phyloP scores from a whole-genome alignment of 805 yeast genomes.

The Candida ficus region DNA sequence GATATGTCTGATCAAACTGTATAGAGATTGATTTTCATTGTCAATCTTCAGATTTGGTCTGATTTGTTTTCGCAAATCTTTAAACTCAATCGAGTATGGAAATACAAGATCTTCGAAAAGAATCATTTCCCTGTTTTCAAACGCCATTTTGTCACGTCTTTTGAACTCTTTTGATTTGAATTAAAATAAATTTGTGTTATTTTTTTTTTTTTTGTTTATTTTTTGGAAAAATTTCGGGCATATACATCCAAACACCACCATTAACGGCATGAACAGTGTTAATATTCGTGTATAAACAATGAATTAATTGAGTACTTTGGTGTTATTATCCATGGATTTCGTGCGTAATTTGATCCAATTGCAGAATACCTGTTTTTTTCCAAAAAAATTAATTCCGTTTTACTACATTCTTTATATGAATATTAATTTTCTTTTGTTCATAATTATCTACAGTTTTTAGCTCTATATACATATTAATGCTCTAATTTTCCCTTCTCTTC shows the following conservation, averaged over 20 bases:
- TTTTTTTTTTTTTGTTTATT: background rate
- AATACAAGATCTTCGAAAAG: slow-evolving; percentile 14
- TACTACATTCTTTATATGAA: background rate
- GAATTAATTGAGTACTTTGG: too few species aligned
- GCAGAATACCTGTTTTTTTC: too few species aligned
- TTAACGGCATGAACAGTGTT: too few species aligned
- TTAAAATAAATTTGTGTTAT: background rate
- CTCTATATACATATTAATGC: slow-evolving; percentile 1
- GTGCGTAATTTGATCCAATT: too few species aligned
- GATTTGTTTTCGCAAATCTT: slow-evolving; percentile 11
- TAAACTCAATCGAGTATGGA: slow-evolving; percentile 21
- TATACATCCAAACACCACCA: too few species aligned
- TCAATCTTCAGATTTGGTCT: slow-evolving; percentile 19
- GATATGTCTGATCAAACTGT: slow-evolving; percentile 17
- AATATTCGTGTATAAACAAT: too few species aligned
- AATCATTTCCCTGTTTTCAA: slow-evolving; percentile 4
- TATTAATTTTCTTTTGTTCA: background rate
- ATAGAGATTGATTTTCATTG: slow-evolving; percentile 19
- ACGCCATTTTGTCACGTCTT: background rate
- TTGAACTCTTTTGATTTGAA: background rate
- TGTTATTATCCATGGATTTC: too few species aligned
- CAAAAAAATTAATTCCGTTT: too few species aligned
- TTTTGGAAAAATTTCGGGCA: too few species aligned
- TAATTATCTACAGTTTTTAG: background rate
- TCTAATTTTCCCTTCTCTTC: slow-evolving; percentile 2